Percentiles rank a stretch among this genome's conserved stretches.
phyloP scores from a whole-genome alignment of 106 monocot species.

The Acorus gramineus region DNA sequence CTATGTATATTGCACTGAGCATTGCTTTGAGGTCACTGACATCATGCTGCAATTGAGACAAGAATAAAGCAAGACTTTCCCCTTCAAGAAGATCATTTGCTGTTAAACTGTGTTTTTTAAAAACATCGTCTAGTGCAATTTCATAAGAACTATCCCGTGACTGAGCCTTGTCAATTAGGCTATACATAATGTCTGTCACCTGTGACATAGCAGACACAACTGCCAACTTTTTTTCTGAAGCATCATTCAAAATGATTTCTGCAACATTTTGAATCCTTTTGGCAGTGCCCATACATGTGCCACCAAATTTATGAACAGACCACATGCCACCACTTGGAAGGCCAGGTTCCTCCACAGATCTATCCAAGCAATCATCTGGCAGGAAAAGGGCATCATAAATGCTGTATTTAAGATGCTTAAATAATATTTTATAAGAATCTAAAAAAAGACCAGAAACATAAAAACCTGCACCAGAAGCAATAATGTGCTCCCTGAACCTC shows the following conservation, averaged over 20 bases:
- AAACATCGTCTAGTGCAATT: constrained; percentile 65
- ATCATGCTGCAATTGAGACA: constrained; percentile 66
- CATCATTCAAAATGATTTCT: constrained; percentile 53
- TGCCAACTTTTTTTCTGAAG: constrained; percentile 79
- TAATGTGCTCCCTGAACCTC: too few relatives aligned
- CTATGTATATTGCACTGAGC: constrained; percentile 93
- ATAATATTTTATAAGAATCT: too few relatives aligned
- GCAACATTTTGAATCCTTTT: constrained; percentile 79
- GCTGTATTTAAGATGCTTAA: too few relatives aligned
- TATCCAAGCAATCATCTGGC: constrained; percentile 56
- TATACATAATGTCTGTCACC: constrained; percentile 96
- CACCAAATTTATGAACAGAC: constrained; percentile 99
- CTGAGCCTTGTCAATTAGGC: constrained; percentile 72
- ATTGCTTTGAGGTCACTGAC: constrained; percentile 90
- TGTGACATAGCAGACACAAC: constrained; percentile 99
- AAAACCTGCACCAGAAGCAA: too few relatives aligned
- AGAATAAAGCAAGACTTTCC: constrained; percentile 65
- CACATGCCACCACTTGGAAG: constrained; percentile 78
- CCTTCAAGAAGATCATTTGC: constrained; percentile 80
- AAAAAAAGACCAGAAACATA: too few relatives aligned
- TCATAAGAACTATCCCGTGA: constrained; percentile 80
- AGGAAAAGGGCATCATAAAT: not conserved
- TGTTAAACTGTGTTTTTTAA: constrained; percentile 73
- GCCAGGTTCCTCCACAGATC: constrained; percentile 17
- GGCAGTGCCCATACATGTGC: constrained; percentile 89